These are phyloP conservation scores for Fraxinus ornus DNA, from an alignment of 305 asterid species.

Conservation along the genomic window DNA sequence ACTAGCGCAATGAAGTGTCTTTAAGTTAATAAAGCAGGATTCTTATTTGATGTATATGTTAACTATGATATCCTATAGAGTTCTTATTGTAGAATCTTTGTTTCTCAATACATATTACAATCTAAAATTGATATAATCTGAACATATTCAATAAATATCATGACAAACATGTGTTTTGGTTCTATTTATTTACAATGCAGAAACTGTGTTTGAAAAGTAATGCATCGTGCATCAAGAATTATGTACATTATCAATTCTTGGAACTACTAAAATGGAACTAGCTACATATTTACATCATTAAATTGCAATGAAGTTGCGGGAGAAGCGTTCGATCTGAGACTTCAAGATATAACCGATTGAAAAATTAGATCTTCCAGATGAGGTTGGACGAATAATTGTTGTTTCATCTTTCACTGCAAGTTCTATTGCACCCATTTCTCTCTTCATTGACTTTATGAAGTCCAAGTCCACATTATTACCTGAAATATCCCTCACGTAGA, in stretches of 20 bases:
- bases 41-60: background rate
- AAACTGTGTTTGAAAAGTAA: background rate
- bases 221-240: background rate
- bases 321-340: slow-evolving; percentile 54
- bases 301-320: slow-evolving; percentile 51
- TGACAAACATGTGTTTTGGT: background rate
- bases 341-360: slow-evolving; percentile 58
- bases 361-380: slow-evolving; percentile 41
- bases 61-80: background rate
- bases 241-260: slow-evolving; percentile 23
- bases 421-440: slow-evolving; percentile 66
- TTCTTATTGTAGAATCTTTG: no score
- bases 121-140: background rate
- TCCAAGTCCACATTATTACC: slow-evolving; percentile 62
- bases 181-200: background rate
- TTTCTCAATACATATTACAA: background rate
- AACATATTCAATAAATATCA: background rate
- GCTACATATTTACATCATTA: slow-evolving; percentile 34
- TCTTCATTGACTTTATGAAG: slow-evolving; percentile 53
- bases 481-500: slow-evolving; percentile 71
- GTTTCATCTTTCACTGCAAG: slow-evolving; percentile 52
- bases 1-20: background rate
- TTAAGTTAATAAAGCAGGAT: background rate
- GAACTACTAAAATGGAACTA: slow-evolving; percentile 9
- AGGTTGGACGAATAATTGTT: slow-evolving; percentile 17